Conservation (phyloP, 805 yeast genomes). For the Wickerhamomyces ciferrii region DNA sequence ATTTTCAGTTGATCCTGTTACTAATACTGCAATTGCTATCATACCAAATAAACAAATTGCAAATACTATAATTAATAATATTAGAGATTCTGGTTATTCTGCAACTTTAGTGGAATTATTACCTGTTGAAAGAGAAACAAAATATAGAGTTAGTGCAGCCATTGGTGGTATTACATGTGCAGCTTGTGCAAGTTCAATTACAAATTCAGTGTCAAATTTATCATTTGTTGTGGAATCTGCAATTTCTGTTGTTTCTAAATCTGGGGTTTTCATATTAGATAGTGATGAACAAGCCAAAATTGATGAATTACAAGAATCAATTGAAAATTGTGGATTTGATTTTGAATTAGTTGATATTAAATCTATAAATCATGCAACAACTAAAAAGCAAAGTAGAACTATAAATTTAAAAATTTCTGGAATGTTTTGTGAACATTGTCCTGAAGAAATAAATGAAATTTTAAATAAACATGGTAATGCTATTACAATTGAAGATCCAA, state of each 20-base stretch:
- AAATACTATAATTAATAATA: slow-evolving; percentile 38
- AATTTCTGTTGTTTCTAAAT: slow-evolving; percentile 53
- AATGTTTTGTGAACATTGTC: slow-evolving; percentile 71
- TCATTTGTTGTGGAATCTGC: slow-evolving; percentile 49
- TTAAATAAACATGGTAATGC: slow-evolving; percentile 51
- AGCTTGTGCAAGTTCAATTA: slow-evolving; percentile 58
- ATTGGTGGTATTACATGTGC: slow-evolving; percentile 77
- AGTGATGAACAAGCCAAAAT: slow-evolving; percentile 30
- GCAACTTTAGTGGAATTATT: slow-evolving; percentile 52
- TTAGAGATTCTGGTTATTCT: slow-evolving; percentile 42
- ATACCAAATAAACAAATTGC: slow-evolving; percentile 48
- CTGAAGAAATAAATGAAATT: slow-evolving; percentile 44
- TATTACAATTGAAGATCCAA: slow-evolving; percentile 48
- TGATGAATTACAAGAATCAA: slow-evolving; percentile 38
- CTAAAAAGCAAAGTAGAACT: slow-evolving; percentile 45
- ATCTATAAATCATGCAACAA: slow-evolving; percentile 41
- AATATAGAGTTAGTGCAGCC: slow-evolving; percentile 49
- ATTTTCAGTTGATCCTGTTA: slow-evolving; percentile 45
- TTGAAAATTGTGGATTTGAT: slow-evolving; percentile 68
- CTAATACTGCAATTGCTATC: slow-evolving; percentile 47
- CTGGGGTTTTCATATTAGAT: slow-evolving; percentile 57
- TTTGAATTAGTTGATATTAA: slow-evolving; percentile 40
- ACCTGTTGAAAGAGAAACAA: slow-evolving; percentile 46
- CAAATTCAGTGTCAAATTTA: slow-evolving; percentile 37
- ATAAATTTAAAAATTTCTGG: slow-evolving; percentile 55